Base-by-base conservation (phyloP, 2,329 filamentous ascomycete genomes). In the Onygenales sp. region DNA sequence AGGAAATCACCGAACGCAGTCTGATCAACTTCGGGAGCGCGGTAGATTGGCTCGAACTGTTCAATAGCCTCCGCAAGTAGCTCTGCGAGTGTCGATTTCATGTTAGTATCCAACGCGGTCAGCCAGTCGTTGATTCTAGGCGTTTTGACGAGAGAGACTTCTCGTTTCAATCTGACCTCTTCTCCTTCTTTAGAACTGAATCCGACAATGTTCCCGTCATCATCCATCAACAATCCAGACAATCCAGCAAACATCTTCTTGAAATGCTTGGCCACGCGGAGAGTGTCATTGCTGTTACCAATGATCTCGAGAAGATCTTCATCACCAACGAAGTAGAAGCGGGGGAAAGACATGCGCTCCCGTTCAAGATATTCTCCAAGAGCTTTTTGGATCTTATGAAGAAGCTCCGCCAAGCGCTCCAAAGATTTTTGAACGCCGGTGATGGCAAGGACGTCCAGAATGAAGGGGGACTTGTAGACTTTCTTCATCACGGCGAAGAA, bases 401-500 rank as follows among this genome's bases (percentile, higher is more conserved):
- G 80, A 61, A 97, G 78, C 67, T 98, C 93, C n/a, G 92, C 92
- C 51, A 99, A 78, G 61, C 93, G 86, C 73, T 98, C 94, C 5
- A 99, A 74, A 2, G 91, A 95, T 68, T 95, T 95, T 65, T 98
- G 93, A 0, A 95, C 90, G 47, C 93, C 93, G 9, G 90, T 87
- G 54, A 99, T 98, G 59, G 90, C 90, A 53, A 99, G 83, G 2
- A 98, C 92, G 67, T 98, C 94, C 45, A 99, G 81, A 6, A 98
- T 89, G 62, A 91, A 93, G 0, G 93, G 92, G 51, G 92, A 91
- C 68, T 95, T 95, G 73, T 94, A 92, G 44, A 97, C 93, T 70
- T 97, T 98, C 76, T 97, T 97, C 88, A 99, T 95, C 42, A 98
- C 90, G n/a, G 89, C 84, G 65, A 95, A 86, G 74, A 98, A 99